Conservation (phyloP, 148 eudicot species). For the Chenopodium formosanum region DNA sequence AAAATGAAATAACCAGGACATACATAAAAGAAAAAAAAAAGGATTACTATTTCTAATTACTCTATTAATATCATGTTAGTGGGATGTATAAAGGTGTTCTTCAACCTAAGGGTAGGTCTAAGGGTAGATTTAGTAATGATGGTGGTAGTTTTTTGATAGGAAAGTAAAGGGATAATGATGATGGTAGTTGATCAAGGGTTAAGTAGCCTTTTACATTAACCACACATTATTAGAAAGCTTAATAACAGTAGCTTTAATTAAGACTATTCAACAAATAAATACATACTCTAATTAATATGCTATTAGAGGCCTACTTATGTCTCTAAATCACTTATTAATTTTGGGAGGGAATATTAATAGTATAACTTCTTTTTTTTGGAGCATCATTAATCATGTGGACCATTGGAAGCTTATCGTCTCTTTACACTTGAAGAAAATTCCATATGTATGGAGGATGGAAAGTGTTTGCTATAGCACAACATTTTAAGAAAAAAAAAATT, state of each 20-base stretch:
- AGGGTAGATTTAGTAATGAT: constrained; percentile 12
- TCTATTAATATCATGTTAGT: not conserved
- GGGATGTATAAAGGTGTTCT: not conserved
- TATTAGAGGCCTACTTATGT: constrained; percentile 1
- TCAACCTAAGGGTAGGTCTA: constrained; percentile 1
- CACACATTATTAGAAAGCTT: constrained; percentile 5
- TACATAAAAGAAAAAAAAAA: no score
- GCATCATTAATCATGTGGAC: constrained; percentile 31
- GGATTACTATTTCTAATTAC: no score
- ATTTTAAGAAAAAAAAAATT: not conserved
- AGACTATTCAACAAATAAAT: not conserved
- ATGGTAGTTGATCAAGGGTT: constrained; percentile 8
- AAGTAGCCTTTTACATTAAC: not conserved
- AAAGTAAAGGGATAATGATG: constrained; percentile 9
- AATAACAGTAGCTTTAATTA: constrained; percentile 2
- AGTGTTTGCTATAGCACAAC: constrained; percentile 4
- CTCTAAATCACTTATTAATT: constrained; percentile 6
- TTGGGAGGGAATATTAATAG: constrained; percentile 14
- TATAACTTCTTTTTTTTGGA: constrained; percentile 13
- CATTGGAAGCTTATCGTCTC: constrained; percentile 15
- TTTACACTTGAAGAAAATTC: constrained; percentile 22
- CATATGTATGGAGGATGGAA: constrained; percentile 23
- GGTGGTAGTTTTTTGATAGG: constrained; percentile 8
- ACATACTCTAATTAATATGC: constrained; percentile 1
- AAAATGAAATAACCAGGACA: no score